Conservation (phyloP, 345 rosid genomes). For the Murraya paniculata region DNA sequence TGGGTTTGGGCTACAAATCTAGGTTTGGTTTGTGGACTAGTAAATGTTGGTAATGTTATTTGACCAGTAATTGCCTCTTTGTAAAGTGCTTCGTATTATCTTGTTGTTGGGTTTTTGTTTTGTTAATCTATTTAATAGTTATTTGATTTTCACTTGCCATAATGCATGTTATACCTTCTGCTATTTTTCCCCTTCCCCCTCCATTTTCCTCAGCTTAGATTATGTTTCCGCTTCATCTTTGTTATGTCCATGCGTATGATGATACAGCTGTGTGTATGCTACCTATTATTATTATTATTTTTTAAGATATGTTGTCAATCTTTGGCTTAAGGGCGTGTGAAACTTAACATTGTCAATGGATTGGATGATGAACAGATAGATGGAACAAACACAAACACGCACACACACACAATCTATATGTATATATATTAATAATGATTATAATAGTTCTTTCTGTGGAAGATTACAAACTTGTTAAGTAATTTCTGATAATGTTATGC, state of each 20-base stretch:
- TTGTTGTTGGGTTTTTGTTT: background rate
- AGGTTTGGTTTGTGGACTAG: background rate
- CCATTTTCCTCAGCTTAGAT: background rate
- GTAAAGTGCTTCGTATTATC: background rate
- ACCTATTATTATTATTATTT: background rate
- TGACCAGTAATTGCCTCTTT: background rate
- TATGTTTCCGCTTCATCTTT: background rate
- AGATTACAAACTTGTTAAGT: background rate
- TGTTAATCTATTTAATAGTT: background rate
- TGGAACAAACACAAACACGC: no score
- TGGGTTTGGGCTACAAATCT: background rate
- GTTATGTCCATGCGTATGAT: background rate
- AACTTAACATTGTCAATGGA: background rate
- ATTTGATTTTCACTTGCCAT: background rate
- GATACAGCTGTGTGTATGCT: background rate
- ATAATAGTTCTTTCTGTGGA: background rate
- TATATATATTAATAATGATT: no score
- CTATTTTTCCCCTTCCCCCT: background rate
- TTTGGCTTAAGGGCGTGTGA: background rate
- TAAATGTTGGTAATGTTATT: background rate
- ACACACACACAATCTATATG: no score
- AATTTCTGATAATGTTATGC: slow-evolving; percentile 3
- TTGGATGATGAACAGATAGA: background rate
- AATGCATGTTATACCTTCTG: background rate
- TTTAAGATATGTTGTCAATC: background rate